These are phyloP conservation scores for Pseudopithomyces chartarum DNA, from an alignment of 2,329 filamentous ascomycete genomes.

Conservation along the genomic window DNA sequence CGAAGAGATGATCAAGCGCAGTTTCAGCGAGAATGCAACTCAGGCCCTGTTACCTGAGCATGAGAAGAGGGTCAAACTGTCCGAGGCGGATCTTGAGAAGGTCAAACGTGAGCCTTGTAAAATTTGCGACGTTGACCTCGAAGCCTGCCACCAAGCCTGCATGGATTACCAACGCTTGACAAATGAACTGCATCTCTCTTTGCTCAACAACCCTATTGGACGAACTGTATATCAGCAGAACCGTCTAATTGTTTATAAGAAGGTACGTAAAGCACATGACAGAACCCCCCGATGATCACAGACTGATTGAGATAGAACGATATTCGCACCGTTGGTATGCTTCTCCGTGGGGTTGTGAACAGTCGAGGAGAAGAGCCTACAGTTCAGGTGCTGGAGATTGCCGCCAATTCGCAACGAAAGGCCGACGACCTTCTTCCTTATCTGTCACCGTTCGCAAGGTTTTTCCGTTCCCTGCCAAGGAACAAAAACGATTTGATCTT, in stretches of 20 bases:
- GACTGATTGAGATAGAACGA: conserved; percentile 63
- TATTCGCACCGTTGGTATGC: conserved; percentile 78
- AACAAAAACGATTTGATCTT: conserved; percentile 69
- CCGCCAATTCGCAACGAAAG: conserved; percentile 70
- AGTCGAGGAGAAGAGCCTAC: conserved; percentile 67
- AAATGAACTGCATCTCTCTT: conserved; percentile 74
- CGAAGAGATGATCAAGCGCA: conserved; percentile 99
- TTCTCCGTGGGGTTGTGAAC: conserved; percentile 73
- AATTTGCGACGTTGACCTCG: conserved; percentile 80
- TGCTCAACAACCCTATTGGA: conserved; percentile 81
- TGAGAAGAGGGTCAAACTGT: conserved; percentile 90
- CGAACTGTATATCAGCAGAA: conserved; percentile 77
- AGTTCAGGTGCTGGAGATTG: conserved; percentile 80
- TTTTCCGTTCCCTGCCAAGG: conserved; percentile 71
- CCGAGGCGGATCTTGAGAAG: conserved; percentile 88
- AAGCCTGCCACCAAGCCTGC: conserved; percentile 78
- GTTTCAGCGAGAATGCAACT: conserved; percentile 97
- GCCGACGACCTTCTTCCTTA: conserved; percentile 88
- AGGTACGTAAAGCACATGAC: conserved; percentile 42
- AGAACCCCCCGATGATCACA: background rate
- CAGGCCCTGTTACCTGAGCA: conserved; percentile 93
- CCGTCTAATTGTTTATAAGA: conserved; percentile 81
- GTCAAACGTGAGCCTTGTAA: conserved; percentile 84
- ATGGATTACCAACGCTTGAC: conserved; percentile 83
- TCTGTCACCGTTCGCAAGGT: conserved; percentile 69